phyloP scores from a whole-genome alignment of 202 grass and related monocot genomes.

The Elaeis oleifera region DNA sequence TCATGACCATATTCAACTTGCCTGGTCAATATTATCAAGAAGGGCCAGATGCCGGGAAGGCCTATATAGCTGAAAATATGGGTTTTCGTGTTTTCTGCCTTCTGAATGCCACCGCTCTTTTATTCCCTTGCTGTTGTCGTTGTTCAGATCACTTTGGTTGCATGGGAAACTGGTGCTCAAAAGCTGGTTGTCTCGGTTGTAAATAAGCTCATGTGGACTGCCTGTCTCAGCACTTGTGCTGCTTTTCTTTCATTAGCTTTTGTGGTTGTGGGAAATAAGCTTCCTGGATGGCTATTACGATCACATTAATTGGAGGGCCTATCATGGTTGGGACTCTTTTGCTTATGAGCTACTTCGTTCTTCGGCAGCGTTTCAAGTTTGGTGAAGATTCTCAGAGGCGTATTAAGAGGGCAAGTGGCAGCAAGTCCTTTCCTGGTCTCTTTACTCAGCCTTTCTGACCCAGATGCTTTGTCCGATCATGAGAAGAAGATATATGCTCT shows the following conservation, averaged over 20 bases:
- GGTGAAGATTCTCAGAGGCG: constrained; percentile 66
- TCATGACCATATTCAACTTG: constrained; percentile 90
- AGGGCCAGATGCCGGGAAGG: constrained; percentile 20
- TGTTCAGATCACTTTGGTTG: constrained; percentile 92
- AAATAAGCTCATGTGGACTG: constrained; percentile 96
- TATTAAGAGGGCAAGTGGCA: constrained; percentile 69
- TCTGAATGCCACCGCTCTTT: constrained; percentile 78
- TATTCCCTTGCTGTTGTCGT: constrained; percentile 97
- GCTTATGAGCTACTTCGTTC: constrained; percentile 68
- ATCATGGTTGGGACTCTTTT: constrained; percentile 87
- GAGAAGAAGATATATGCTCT: constrained; percentile 95
- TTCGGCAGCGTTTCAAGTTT: constrained; percentile 68
- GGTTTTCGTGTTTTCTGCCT: constrained; percentile 80
- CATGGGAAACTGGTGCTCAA: constrained; percentile 93
- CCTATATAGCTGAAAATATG: constrained; percentile 40
- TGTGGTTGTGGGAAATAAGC: constrained; percentile 69
- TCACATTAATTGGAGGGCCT: constrained; percentile 72
- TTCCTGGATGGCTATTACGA: constrained; percentile 81
- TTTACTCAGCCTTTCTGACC: constrained; percentile 62
- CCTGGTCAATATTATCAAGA: constrained; percentile 65
- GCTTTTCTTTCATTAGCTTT: constrained; percentile 92
- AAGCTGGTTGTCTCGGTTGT: constrained; percentile 86
- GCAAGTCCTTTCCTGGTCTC: constrained; percentile 96
- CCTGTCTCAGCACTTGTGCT: constrained; percentile 77
- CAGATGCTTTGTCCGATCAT: constrained; percentile 74